These are phyloP conservation scores for Ampelocalamus luodianensis DNA, from an alignment of 176 grass and related monocot genomes.

Conservation along the genomic window DNA sequence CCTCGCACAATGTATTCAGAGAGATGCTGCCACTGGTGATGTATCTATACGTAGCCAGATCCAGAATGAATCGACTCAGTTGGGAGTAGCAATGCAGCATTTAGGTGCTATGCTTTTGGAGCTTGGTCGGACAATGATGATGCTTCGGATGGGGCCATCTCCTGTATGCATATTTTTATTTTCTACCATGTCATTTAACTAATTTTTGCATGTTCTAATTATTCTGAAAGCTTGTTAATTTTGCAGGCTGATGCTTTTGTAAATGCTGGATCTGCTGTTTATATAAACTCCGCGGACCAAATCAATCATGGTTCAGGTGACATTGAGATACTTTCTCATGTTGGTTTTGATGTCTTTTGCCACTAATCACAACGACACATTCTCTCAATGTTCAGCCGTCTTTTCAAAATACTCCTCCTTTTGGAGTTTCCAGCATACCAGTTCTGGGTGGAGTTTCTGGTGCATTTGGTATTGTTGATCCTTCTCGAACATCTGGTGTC, in stretches of 20 bases:
- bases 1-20: constrained; percentile 58
- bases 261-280: constrained; percentile 85
- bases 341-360: constrained; percentile 22
- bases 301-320: constrained; percentile 99
- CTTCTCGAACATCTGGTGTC: constrained; percentile 53
- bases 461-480: constrained; percentile 63
- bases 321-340: constrained; percentile 1
- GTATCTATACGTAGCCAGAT: constrained; percentile 64
- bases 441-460: constrained; percentile 63
- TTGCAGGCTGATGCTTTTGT: constrained; percentile 82
- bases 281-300: constrained; percentile 90
- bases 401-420: constrained; percentile 63
- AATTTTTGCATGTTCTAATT: background rate
- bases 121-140: constrained; percentile 96
- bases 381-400: constrained; percentile 63
- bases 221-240: constrained; percentile 33
- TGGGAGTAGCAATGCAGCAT: constrained; percentile 86
- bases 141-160: constrained; percentile 70
- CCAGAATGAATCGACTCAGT: constrained; percentile 74
- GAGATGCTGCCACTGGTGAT: constrained; percentile 60
- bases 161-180: constrained; percentile 69
- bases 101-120: constrained; percentile 92
- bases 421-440: constrained; percentile 63
- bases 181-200: background rate
- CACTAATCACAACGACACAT: constrained; percentile 20